These are phyloP conservation scores for Barnettozyma wickerhamii DNA, from an alignment of 805 yeast species.

Conservation along the genomic window DNA sequence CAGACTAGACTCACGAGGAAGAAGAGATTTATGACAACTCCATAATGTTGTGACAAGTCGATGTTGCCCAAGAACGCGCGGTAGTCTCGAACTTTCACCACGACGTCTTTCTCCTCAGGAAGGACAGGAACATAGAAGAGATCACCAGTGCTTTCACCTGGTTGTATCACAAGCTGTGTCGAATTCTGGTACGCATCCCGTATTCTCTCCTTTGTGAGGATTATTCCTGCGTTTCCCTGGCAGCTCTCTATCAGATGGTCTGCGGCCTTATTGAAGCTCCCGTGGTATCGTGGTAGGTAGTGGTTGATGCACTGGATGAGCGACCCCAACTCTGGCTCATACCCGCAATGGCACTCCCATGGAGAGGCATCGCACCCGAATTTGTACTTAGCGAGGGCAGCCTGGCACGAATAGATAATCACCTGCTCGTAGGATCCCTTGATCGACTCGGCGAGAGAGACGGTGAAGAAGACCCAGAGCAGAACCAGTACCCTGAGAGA, in stretches of 20 bases:
- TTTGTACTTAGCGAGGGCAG: conserved; percentile 13
- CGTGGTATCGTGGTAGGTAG: conserved; percentile 13
- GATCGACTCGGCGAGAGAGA: conserved; percentile 7
- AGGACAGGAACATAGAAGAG: conserved; percentile 16
- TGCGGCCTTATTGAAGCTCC: conserved; percentile 5
- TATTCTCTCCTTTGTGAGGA: conserved; percentile 11
- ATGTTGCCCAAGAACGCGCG: conserved; percentile 24
- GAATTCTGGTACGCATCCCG: conserved; percentile 11
- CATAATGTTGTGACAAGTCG: conserved; percentile 20
- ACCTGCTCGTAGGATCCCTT: conserved; percentile 23
- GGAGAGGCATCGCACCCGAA: conserved; percentile 17
- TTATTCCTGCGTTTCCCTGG: conserved; percentile 6
- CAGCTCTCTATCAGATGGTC: conserved; percentile 5
- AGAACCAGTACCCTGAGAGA: neutral
- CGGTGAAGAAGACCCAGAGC: neutral
- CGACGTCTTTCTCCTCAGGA: conserved; percentile 7
- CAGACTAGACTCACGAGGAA: conserved; percentile 15
- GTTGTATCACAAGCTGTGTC: conserved; percentile 3
- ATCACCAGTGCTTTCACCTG: conserved; percentile 2
- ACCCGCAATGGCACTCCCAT: conserved; percentile 18
- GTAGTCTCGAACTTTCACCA: conserved; percentile 17
- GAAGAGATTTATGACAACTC: conserved; percentile 18
- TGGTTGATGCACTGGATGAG: conserved; percentile 18
- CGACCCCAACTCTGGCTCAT: conserved; percentile 19
- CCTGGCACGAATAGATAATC: conserved; percentile 23